Evolutionary conservation across 1,139 yeast species (phyloP), one percentile per base, ranked within the genome.

Genomic region (Nematodospora anomalae): DNA sequence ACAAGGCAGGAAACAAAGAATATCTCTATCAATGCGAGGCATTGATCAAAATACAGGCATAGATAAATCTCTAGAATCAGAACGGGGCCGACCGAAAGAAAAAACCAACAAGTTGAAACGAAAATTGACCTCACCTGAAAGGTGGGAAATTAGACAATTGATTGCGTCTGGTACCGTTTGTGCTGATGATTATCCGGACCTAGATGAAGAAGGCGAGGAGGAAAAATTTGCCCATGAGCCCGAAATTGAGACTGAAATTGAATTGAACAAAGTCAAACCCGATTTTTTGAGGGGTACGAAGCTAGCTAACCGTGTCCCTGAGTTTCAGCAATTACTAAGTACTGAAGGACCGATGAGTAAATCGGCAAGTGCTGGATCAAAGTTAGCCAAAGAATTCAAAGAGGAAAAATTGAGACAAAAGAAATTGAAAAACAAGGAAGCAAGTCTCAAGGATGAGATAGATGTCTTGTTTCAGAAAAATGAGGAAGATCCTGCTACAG

Each of bases 111-210:
- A 12, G 15, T 6, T 18, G 16, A 59, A 67, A 39, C 69, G 80
- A 48, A 64, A 87, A 35, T 57, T 83, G 26, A 82, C 94, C 0
- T 83, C 95, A 0, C 95, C 95, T 1, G 97, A 90, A 56, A 63
- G 90, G 40, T 90, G 96, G 96, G 97, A 90, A 52, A 73, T 87
- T 35, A 69, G 86, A 23, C 97, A 90, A 52, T 64, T 87, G 23
- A 82, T 84, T 24, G 84, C 94, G 0, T 79, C 94, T 3, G 95
- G 95, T 2, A 92, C 77, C 0, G 78, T 79, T 0, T 70, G 80
- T 2, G 77, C 83, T 0, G 72, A 79, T 9, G 92, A 83, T 42
- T 81, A 81, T 50, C 92, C 92, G 2, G 94, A 83, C 36, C 57
- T 83, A 1, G 50, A 52, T 26, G 56, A 45, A 2, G 45, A 42